phyloP scores from a whole-genome alignment of 2,329 filamentous ascomycete species.

The Ophiosphaerella korrae region DNA sequence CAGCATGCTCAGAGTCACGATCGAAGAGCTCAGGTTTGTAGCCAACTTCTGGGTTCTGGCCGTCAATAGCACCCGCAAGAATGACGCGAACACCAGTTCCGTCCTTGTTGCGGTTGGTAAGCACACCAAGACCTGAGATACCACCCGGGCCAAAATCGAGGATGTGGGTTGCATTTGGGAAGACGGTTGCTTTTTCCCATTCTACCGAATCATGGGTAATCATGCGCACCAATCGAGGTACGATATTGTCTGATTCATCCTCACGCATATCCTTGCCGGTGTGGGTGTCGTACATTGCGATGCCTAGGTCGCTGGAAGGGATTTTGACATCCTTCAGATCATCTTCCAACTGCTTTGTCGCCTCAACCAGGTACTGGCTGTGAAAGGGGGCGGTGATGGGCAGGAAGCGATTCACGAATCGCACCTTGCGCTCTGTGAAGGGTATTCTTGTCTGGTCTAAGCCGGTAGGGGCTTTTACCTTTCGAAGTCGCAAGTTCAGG shows the following conservation, averaged over 20 bases:
- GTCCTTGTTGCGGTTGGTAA: conserved; percentile 99
- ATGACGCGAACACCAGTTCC: conserved; percentile 97
- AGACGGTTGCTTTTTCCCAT: conserved; percentile 94
- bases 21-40: conserved; percentile 99
- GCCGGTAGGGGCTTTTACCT: conserved; percentile 97
- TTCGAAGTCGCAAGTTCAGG: conserved; percentile 91
- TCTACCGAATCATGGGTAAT: conserved; percentile 94
- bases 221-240: conserved; percentile 84
- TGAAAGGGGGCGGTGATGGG: conserved; percentile 98
- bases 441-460: conserved; percentile 94
- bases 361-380: conserved; percentile 87
- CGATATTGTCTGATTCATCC: conserved; percentile 72
- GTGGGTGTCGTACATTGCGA: conserved; percentile 80
- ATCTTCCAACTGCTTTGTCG: conserved; percentile 80
- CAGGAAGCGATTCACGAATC: conserved; percentile 95
- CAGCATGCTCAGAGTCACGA: conserved; percentile 89
- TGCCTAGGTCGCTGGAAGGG: conserved; percentile 72
- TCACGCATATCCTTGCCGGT: conserved; percentile 83
- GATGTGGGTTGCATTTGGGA: conserved; percentile 89
- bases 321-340: conserved; percentile 86
- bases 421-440: conserved; percentile 92
- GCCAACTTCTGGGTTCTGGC: conserved; percentile 86
- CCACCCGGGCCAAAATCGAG: conserved; percentile 96
- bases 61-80: conserved; percentile 89
- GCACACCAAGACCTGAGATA: conserved; percentile 90